Conservation (phyloP, 192 early-diverging fungal species). For the Umbelopsis vinacea region DNA sequence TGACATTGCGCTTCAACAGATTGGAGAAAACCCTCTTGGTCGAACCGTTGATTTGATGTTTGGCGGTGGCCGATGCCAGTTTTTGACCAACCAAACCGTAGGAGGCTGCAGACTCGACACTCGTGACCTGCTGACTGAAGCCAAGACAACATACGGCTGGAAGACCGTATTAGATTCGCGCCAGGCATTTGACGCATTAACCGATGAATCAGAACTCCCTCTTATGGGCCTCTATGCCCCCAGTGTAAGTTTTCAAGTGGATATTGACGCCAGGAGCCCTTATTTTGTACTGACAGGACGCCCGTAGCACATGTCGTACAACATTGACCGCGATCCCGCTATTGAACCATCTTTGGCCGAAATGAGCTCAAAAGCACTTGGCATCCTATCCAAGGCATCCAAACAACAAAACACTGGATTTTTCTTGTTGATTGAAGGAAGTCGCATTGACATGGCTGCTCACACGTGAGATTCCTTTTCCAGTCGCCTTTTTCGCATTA, state of each 20-base stretch:
- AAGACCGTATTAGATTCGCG: slow-evolving; percentile 13
- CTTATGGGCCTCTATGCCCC: slow-evolving; percentile 51
- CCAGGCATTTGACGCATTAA: slow-evolving; percentile 28
- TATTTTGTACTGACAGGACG: background rate
- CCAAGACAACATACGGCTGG: slow-evolving; percentile 23
- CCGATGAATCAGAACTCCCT: slow-evolving; percentile 34
- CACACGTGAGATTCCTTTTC: slow-evolving; percentile 38
- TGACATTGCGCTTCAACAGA: slow-evolving; percentile 54
- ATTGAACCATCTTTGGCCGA: slow-evolving; percentile 55
- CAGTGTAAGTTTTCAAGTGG: slow-evolving; percentile 21
- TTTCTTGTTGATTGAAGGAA: slow-evolving; percentile 66
- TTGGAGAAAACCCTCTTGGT: slow-evolving; percentile 44
- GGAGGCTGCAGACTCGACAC: slow-evolving; percentile 49
- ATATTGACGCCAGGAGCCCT: background rate
- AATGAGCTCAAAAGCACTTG: slow-evolving; percentile 53
- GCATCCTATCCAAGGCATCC: slow-evolving; percentile 33
- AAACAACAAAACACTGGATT: slow-evolving; percentile 43
- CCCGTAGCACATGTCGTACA: slow-evolving; percentile 53
- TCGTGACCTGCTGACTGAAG: slow-evolving; percentile 45
- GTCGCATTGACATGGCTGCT: slow-evolving; percentile 62
- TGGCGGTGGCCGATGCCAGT: slow-evolving; percentile 57
- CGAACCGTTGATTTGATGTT: slow-evolving; percentile 55
- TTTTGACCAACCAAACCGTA: slow-evolving; percentile 39
- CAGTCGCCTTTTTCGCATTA: background rate
- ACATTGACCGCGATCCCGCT: slow-evolving; percentile 48